Percentiles rank a stretch among this genome's conserved stretches.
Evolutionary conservation across 1,284 basidiomycete genomes (phyloP).

Genomic region (Microstroma glucosiphilum): DNA sequence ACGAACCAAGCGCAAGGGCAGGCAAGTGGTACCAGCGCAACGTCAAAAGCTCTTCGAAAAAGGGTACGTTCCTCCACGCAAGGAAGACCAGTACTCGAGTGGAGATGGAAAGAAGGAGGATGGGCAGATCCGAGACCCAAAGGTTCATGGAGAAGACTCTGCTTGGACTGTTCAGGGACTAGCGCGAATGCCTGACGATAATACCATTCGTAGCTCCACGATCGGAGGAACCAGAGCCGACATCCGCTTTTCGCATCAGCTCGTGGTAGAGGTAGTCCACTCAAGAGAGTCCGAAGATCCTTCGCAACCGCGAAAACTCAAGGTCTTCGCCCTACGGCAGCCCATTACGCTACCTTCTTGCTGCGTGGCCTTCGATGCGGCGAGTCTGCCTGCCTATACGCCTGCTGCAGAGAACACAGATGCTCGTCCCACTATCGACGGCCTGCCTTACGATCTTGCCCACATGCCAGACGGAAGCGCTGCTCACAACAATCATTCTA

Average conservation of each 20-base stretch:
- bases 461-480: background rate
- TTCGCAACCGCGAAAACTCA: conserved; percentile 34
- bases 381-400: conserved; percentile 43
- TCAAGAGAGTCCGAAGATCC: conserved; percentile 16
- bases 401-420: conserved; percentile 21
- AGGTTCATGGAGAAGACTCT: conserved; percentile 24
- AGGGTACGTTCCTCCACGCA: conserved; percentile 42
- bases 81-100: conserved; percentile 29
- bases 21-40: conserved; percentile 41
- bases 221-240: conserved; percentile 34
- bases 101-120: conserved; percentile 41
- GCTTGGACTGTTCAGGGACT: conserved; percentile 49
- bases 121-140: conserved; percentile 35
- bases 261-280: conserved; percentile 49
- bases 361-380: conserved; percentile 49
- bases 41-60: conserved; percentile 47
- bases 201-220: conserved; percentile 42
- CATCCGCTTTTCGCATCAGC: conserved; percentile 42
- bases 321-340: conserved; percentile 48
- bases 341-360: conserved; percentile 42
- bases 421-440: conserved; percentile 16
- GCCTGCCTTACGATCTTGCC: conserved; percentile 33
- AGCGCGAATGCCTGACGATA: conserved; percentile 49
- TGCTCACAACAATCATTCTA: too few species aligned
- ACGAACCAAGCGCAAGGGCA: conserved; percentile 33